These are phyloP conservation scores for Microbotryum intermedium DNA, from an alignment of 1,284 basidiomycete genomes.

Conservation along the genomic window DNA sequence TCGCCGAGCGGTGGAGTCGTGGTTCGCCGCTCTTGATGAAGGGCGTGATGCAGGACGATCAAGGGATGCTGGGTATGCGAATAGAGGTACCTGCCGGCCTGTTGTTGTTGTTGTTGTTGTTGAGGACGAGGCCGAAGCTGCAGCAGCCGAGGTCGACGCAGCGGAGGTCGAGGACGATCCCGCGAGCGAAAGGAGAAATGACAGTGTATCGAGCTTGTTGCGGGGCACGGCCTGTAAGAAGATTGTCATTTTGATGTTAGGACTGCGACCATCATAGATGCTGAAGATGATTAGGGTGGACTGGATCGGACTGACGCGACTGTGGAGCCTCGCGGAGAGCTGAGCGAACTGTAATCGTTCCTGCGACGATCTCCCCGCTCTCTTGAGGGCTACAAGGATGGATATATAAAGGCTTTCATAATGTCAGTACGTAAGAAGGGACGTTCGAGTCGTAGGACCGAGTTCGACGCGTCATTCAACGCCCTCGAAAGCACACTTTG, in stretches of 20 bases:
- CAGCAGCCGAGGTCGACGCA: neutral
- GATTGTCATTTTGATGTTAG: neutral
- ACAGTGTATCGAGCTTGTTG: neutral
- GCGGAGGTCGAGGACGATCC: neutral
- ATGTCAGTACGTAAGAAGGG: too few species aligned
- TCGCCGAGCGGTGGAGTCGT: neutral
- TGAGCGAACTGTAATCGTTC: too few species aligned
- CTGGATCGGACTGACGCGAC: neutral
- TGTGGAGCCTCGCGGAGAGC: neutral
- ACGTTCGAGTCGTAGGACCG: too few species aligned
- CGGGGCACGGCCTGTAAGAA: neutral
- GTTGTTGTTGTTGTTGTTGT: neutral
- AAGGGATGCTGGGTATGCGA: neutral
- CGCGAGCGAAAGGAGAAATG: conserved; percentile 4
- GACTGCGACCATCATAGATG: too few species aligned
- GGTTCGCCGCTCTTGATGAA: neutral
- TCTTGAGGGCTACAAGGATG: too few species aligned
- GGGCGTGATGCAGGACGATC: neutral
- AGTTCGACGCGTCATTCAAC: too few species aligned
- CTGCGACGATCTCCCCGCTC: too few species aligned
- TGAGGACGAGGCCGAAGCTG: neutral
- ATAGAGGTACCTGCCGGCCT: neutral
- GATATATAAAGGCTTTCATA: too few species aligned
- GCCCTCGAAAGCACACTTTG: too few species aligned
- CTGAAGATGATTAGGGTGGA: neutral